Percentiles rank a stretch among this genome's conserved stretches.
These are phyloP conservation scores for Batkoa obscura DNA, from an alignment of 371 early-diverging fungal species.

Conservation along the genomic window DNA sequence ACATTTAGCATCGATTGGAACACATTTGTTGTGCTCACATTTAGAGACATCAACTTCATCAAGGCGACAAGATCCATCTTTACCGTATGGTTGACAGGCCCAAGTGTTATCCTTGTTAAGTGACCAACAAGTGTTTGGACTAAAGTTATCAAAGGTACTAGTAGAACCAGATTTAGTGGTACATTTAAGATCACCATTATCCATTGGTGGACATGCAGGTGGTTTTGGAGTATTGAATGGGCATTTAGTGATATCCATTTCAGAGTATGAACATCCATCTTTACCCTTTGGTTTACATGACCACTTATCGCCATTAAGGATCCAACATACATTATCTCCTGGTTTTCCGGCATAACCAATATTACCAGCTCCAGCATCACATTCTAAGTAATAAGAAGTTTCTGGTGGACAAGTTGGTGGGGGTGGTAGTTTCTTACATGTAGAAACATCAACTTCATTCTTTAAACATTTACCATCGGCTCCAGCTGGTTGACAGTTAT, in stretches of 20 bases:
- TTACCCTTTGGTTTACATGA: background rate
- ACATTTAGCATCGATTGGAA: background rate
- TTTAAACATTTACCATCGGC: background rate
- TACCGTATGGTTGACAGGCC: background rate
- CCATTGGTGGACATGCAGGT: background rate
- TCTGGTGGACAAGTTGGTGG: background rate
- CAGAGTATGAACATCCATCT: background rate
- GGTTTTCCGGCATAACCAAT: background rate
- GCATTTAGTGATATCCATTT: background rate
- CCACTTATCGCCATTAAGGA: background rate
- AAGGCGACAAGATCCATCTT: background rate
- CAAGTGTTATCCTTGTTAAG: background rate
- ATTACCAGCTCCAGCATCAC: background rate
- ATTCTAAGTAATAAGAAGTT: background rate
- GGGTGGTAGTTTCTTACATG: background rate
- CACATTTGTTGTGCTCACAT: background rate
- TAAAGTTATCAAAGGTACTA: background rate
- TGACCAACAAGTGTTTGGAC: background rate
- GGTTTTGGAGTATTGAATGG: background rate
- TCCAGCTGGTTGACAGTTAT: background rate
- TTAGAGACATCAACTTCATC: background rate
- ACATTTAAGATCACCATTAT: background rate
- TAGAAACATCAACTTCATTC: background rate
- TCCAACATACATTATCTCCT: background rate
- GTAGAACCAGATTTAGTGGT: background rate